Conservation (phyloP, 768 basidiomycete species). For the Auricularia sp. region DNA sequence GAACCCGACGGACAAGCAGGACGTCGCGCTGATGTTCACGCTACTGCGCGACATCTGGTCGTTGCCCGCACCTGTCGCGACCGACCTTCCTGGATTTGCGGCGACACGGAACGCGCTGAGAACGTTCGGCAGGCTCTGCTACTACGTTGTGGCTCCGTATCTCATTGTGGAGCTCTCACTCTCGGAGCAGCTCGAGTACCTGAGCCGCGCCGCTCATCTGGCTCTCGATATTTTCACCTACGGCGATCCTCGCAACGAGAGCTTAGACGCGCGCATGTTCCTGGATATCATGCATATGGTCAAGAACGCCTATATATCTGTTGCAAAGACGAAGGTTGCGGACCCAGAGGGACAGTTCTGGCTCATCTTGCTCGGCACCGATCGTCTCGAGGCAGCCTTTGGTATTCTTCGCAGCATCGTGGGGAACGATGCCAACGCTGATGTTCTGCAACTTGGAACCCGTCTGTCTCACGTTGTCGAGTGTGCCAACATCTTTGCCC, state of each 20-base stretch:
- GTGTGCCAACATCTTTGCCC: slow-evolving; percentile 25
- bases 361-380: neutral
- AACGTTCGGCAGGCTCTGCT: no score
- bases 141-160: no score
- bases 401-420: slow-evolving; percentile 16
- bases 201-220: no score
- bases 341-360: no score
- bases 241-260: no score
- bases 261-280: no score
- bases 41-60: slow-evolving; percentile 20
- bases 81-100: slow-evolving; percentile 12
- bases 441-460: slow-evolving; percentile 17
- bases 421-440: slow-evolving; percentile 14
- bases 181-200: no score
- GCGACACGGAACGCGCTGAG: slow-evolving; percentile 8
- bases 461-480: slow-evolving; percentile 24
- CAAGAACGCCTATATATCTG: no score
- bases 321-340: no score
- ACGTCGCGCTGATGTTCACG: slow-evolving; percentile 21
- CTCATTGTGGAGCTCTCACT: no score
- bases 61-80: slow-evolving; percentile 11
- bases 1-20: slow-evolving; percentile 24
- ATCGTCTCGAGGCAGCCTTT: slow-evolving; percentile 12
- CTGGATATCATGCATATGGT: no score
- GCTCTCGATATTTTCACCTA: no score